Evolutionary conservation across 306 rosid genomes (phyloP), one percentile per base, ranked within the genome.

Genomic region (Castanea mollissima): DNA sequence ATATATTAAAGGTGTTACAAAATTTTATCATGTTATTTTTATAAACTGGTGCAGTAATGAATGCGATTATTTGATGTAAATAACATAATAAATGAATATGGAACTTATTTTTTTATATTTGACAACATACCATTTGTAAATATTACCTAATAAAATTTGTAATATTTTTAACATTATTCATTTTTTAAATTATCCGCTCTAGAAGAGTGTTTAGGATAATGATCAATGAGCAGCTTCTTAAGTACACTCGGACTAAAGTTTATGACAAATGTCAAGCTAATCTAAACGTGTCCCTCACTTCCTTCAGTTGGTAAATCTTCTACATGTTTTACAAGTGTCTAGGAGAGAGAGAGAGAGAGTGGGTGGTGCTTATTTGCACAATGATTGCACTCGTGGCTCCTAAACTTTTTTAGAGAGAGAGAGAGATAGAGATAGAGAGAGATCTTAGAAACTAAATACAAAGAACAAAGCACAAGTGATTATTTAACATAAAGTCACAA

Each of bases 341-440:
- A 27, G 29, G 65, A 34, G 68, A 58, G 73, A 82, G 52, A 85
- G 88, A 63, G 71, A 58, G 85, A 78, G 90, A 87, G 80, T 83
- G 84, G 86, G 86, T 80, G 78, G 85, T 91, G 91, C 77, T 81
- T 82, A 89, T 88, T 86, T 85, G 74, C 83, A 86, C 82, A 92
- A 94, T 94, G 69, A 94, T 92, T 92, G 90, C 89, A 88, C 97
- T 88, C 94, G 93, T 92, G 94, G 89, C 87, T 85, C 89, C 86
- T 77, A 83, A 82, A 81, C 91, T 88, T 89, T 91, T 76, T 84
- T 41, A 38, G 44, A 38, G 44, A 38, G 44, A 79, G 82, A 78
- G 65, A 35, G 83, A 83, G 32, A 71, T 41, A 81, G 76, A 83
- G 76, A 71, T 35, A 54, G 79, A 80, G 79, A 72, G 75, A 55